Conservation (phyloP, 305 asterid genomes). For the Solanum hybrid region DNA sequence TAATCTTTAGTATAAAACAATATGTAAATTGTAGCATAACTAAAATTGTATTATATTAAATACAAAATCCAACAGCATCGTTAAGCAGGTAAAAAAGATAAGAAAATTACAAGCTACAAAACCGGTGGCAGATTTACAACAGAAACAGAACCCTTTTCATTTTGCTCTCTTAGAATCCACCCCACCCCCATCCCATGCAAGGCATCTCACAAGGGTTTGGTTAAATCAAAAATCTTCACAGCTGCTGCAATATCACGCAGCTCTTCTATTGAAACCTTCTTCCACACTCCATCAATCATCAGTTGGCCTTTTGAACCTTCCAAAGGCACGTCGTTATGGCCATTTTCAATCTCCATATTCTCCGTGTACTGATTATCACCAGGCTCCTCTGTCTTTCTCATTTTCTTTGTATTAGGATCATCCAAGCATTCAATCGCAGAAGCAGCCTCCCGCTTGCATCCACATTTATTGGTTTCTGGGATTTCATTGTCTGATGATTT, state of each 20-base stretch:
- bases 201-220: not conserved
- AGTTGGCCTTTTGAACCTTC: slow-evolving; percentile 38
- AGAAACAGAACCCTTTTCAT: not conserved
- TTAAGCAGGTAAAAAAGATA: not conserved
- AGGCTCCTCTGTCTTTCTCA: slow-evolving; percentile 19
- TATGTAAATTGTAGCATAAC: not conserved
- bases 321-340: not conserved
- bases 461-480: slow-evolving; percentile 9
- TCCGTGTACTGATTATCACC: slow-evolving; percentile 2
- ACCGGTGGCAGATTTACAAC: not conserved
- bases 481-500: slow-evolving; percentile 13
- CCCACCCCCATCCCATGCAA: not conserved
- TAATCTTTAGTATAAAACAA: not conserved
- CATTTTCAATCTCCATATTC: not conserved
- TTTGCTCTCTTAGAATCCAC: not conserved
- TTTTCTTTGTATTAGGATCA: slow-evolving; percentile 16
- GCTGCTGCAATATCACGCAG: slow-evolving; percentile 45
- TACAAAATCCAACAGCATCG: not conserved
- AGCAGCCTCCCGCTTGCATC: slow-evolving; percentile 49
- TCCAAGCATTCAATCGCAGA: slow-evolving; percentile 23
- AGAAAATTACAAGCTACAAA: not conserved
- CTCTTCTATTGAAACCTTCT: slow-evolving; percentile 42
- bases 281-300: slow-evolving; percentile 70
- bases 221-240: slow-evolving; percentile 39
- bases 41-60: not conserved